Evolutionary conservation across 1,284 basidiomycete species (phyloP).

Genomic region (Pseudozyma tsukubaensis): DNA sequence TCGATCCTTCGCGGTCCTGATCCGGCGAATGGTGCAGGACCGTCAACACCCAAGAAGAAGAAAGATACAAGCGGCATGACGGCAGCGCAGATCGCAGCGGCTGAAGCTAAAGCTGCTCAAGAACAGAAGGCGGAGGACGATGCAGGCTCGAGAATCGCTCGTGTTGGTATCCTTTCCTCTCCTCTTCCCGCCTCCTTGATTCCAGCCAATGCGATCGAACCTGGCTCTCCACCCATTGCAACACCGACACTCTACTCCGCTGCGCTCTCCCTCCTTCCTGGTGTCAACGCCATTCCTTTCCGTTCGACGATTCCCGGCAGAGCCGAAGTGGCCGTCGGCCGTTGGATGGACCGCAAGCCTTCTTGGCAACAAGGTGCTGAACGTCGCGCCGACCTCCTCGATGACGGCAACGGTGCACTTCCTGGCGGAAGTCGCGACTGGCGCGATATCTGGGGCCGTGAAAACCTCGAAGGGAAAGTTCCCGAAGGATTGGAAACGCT

Average conservation of each 20-base stretch:
- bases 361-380: slow-evolving; percentile 51
- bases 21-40: not conserved
- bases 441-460: slow-evolving; percentile 60
- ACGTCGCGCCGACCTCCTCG: slow-evolving; percentile 47
- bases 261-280: slow-evolving; percentile 51
- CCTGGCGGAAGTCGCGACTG: slow-evolving; percentile 44
- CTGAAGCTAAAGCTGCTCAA: slow-evolving; percentile 16
- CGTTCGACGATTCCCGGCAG: slow-evolving; percentile 54
- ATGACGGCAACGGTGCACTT: slow-evolving; percentile 34
- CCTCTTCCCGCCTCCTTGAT: slow-evolving; percentile 51
- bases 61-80: slow-evolving; percentile 18
- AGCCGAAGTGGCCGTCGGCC: slow-evolving; percentile 53
- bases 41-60: not conserved
- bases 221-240: slow-evolving; percentile 34
- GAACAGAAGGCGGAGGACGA: slow-evolving; percentile 1
- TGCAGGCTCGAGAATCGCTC: slow-evolving; percentile 26
- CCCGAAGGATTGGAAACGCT: slow-evolving; percentile 37
- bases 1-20: slow-evolving; percentile 41
- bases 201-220: slow-evolving; percentile 33
- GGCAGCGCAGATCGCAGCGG: slow-evolving; percentile 29
- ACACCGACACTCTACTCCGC: slow-evolving; percentile 45
- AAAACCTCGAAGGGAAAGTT: slow-evolving; percentile 54
- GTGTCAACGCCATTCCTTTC: slow-evolving; percentile 49
- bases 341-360: slow-evolving; percentile 56
- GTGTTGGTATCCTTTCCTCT: slow-evolving; percentile 51